Evolutionary conservation across 2,329 filamentous ascomycete species (phyloP), one percentile per base, ranked within the genome.

Genomic region (Aaosphaeria arxii): DNA sequence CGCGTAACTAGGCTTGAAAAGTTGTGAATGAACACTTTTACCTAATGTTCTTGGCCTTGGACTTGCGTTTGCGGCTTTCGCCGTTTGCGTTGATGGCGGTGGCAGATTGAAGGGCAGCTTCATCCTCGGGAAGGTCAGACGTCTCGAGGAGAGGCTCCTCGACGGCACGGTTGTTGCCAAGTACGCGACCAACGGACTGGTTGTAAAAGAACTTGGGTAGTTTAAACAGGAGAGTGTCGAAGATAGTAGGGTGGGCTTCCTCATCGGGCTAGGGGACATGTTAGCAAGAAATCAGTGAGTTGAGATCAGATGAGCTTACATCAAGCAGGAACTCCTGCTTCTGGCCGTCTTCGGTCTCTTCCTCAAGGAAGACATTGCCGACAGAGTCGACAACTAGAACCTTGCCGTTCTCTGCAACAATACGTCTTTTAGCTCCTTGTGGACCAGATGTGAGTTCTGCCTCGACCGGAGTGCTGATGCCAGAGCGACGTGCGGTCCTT

Each of bases 321-420:
- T 99, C 92, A 51, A 99, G 84, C 54, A 96, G 75, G 66, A 86
- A 95, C 67, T 96, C 89, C 57, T 88, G 82, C 31, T 84, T 81
- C 47, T 88, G 84, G 45, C 94, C 94, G 28, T 96, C 89, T 57
- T 91, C 91, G 44, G 90, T 89, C 61, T 89, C 82, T 65, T 95
- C 89, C 71, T 97, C 91, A n/a, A 99, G 78, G 66, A 89, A 99
- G 9, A 99, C 94, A 60, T 96, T 91, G 30, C 94, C 94, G 7
- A 87, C 77, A 1, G 89, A 89, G 71, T 99, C 92, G 4, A 99
- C 94, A 47, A 99, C 86, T 35, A 99, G 77, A 1, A 95, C 80
- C 77, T 97, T 99, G 57, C 94, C 94, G 62, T 99, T 99, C 77
- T 96, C 88, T 2, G 91, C 92, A 29, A 91, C 83, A 11, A 97